A percentile compares a stretch with the other conserved stretches of the same genome.
Evolutionary conservation across 805 yeast genomes (phyloP).

Genomic region (Candida loeiensis): DNA sequence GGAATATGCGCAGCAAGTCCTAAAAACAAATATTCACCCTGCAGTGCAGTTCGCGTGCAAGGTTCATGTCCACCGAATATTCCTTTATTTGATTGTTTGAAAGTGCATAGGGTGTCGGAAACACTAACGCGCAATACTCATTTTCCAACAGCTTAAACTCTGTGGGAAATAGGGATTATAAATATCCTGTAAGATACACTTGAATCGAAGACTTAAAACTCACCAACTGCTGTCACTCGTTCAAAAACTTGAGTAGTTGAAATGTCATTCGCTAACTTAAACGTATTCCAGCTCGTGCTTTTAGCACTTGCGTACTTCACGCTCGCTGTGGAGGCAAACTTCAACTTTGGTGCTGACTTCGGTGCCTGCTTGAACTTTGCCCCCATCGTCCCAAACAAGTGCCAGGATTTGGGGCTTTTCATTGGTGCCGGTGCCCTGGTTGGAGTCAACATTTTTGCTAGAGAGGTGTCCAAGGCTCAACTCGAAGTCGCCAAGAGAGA

Average conservation of each 20-base stretch:
- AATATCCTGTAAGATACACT: background rate
- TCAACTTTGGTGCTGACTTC: background rate
- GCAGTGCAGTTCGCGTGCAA: no score
- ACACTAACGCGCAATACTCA: no score
- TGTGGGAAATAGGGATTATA: no score
- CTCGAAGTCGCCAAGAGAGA: slow-evolving; percentile 11
- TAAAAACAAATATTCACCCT: no score
- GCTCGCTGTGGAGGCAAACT: background rate
- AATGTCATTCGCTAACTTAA: background rate
- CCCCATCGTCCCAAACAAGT: background rate
- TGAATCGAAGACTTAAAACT: background rate
- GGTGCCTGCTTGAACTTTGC: background rate
- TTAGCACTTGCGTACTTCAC: slow-evolving; percentile 4
- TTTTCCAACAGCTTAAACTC: no score
- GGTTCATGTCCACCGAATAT: no score
- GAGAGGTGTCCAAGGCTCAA: slow-evolving; percentile 7
- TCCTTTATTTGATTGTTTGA: no score
- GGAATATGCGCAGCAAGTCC: no score
- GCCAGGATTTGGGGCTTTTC: background rate
- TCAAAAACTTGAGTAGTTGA: background rate
- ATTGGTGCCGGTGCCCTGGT: background rate
- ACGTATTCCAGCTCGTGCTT: slow-evolving; percentile 3
- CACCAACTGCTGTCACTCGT: slow-evolving; percentile 1
- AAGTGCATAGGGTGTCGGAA: no score
- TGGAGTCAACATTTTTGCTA: background rate